Conservation (phyloP, 2,329 filamentous ascomycete genomes). For the Fusarium paranaense region DNA sequence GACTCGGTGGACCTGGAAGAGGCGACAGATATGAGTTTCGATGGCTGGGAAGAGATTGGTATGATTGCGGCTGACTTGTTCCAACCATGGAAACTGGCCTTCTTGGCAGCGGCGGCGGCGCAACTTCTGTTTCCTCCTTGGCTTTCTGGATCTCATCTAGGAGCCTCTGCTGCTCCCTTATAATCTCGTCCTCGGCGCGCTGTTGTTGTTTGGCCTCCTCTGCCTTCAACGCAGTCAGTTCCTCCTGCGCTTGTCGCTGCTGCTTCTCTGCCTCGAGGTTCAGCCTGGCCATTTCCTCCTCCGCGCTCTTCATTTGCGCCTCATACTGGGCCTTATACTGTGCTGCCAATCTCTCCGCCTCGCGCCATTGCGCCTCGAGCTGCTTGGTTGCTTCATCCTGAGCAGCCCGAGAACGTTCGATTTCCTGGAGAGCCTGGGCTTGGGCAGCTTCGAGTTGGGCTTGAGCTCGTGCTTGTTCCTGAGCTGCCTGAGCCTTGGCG, state of each 20-base stretch:
- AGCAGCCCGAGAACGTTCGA: not conserved
- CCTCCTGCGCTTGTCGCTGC: not conserved
- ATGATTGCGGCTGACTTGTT: not conserved
- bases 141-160: constrained; percentile 31
- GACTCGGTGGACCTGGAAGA: not conserved
- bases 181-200: constrained; percentile 18
- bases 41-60: constrained; percentile 1
- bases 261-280: constrained; percentile 14
- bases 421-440: not conserved
- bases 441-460: not conserved
- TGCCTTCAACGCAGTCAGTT: constrained; percentile 9
- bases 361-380: constrained; percentile 29
- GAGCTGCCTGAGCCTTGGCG: not conserved
- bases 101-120: constrained; percentile 24
- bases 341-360: constrained; percentile 38
- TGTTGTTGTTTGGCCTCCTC: constrained; percentile 13
- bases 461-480: constrained; percentile 1
- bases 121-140: not conserved
- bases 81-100: constrained; percentile 17
- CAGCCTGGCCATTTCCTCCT: constrained; percentile 22
- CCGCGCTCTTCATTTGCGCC: constrained; percentile 13
- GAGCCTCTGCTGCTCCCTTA: constrained; percentile 28
- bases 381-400: constrained; percentile 8
- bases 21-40: not conserved
- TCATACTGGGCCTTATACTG: constrained; percentile 35